Conservation (phyloP, 768 basidiomycete genomes). For the Pleurotus djamor region DNA sequence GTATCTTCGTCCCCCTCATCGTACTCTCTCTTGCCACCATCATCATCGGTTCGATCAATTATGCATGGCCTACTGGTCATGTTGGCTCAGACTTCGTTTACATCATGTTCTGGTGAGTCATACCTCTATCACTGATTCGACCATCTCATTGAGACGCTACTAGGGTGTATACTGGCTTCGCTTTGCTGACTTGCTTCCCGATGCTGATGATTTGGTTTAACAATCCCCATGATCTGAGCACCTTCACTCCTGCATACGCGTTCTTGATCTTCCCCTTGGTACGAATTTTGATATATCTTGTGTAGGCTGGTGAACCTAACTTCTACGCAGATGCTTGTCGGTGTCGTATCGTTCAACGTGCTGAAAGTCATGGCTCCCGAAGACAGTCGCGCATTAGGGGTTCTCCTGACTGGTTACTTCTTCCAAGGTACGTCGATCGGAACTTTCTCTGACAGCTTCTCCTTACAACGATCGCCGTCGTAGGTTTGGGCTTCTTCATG, state of each 20-base stretch:
- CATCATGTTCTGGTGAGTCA: constrained; percentile 39
- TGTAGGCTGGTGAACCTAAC: no score
- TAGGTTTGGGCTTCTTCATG: constrained; percentile 45
- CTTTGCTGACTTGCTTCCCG: constrained; percentile 36
- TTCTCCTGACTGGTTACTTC: constrained; percentile 42
- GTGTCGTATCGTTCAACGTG: constrained; percentile 43
- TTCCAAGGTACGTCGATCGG: constrained; percentile 34
- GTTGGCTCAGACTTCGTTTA: constrained; percentile 32
- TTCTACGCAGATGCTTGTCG: constrained; percentile 44
- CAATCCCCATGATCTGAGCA: constrained; percentile 38
- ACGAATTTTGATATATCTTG: no score
- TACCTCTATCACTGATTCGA: neutral
- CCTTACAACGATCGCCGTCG: neutral
- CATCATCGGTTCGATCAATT: constrained; percentile 45
- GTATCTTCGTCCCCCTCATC: constrained; percentile 37
- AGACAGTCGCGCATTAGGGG: constrained; percentile 35
- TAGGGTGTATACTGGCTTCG: constrained; percentile 39
- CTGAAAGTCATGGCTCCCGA: constrained; percentile 30
- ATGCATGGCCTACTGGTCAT: constrained; percentile 34
- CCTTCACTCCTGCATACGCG: constrained; percentile 34
- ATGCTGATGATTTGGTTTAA: constrained; percentile 53
- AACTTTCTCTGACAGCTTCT: neutral
- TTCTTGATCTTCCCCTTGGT: constrained; percentile 36
- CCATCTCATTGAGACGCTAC: neutral
- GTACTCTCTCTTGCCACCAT: constrained; percentile 47